Evolutionary conservation across 805 yeast genomes (phyloP), one percentile per base, ranked within the genome.

Genomic region (Pichia paraexigua): DNA sequence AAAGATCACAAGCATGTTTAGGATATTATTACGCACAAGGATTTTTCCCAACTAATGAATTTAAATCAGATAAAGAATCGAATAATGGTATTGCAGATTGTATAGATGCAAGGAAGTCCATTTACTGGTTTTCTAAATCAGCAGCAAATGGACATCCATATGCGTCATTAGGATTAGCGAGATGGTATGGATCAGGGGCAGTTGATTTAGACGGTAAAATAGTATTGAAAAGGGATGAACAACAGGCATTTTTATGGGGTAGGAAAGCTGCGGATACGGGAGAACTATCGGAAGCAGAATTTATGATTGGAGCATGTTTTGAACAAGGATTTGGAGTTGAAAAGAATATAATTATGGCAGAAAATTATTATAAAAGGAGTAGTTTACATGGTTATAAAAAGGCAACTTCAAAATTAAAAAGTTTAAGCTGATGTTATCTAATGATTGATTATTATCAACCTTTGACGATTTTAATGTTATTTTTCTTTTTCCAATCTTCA

Each of bases 1-100:
- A 85, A 5, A 80, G 85, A 25, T 79, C 92, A 0, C 89, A 84
- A 63, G 81, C 80, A 63, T 77, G 82, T 50, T 67, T 86, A 43
- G 95, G 92, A 2, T 77, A 81, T 61, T 82, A 83, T 52, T 84
- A 82, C 63, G 91, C 86, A 58, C 82, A 80, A 59, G 94, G 94
- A 2, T 64, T 48, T 50, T 64, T 68, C 56, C 71, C 71, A 21
- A 61, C 70, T 2, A 52, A 58, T 45, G 60, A 58, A 41, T 67
- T 67, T 56, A 64, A 60, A 43, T 63, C 68, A 4, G 71, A 67
- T 51, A 64, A 60, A 41, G 65, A 62, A 27, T 59, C 69, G 1
- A 54, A 45, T n/a, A 50, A 48, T 15, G 56, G 56, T 10, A 39
- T 25, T 10, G 73, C 78, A 39, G 57, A 54, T 9, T 25, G 49